phyloP scores from a whole-genome alignment of 2,329 filamentous ascomycete genomes.

The Calonectria montana region DNA sequence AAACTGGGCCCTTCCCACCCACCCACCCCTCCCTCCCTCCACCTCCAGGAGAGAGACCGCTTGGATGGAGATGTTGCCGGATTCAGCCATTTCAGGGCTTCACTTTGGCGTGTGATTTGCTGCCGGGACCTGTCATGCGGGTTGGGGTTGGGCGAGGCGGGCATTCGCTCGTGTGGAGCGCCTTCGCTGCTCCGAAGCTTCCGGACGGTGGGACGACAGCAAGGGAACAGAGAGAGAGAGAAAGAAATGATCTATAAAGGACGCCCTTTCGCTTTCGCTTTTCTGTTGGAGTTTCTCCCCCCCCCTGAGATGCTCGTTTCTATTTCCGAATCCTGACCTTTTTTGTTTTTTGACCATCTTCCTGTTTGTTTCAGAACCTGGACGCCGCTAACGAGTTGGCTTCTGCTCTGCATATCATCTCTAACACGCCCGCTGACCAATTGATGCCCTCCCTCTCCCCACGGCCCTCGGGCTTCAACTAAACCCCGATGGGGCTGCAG shows the following conservation, averaged over 20 bases:
- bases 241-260: background rate
- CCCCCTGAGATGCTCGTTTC: no score
- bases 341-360: background rate
- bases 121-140: background rate
- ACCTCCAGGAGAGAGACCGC: background rate
- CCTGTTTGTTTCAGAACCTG: background rate
- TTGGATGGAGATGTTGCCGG: background rate
- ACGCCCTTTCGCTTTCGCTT: background rate
- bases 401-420: background rate
- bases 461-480: background rate
- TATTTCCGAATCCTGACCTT: background rate
- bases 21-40: no score
- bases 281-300: background rate
- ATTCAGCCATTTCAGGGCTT: background rate
- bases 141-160: background rate
- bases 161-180: background rate
- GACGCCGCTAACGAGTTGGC: background rate
- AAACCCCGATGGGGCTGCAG: background rate
- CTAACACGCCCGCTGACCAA: background rate
- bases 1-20: no score
- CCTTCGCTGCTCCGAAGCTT: constrained; percentile 29
- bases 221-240: background rate
- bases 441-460: background rate
- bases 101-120: background rate
- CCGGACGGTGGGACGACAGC: constrained; percentile 19